Percentiles rank a stretch among this genome's conserved stretches.
These are phyloP conservation scores for Rhodomyrtus psidioides DNA, from an alignment of 441 rosid species.

Conservation along the genomic window DNA sequence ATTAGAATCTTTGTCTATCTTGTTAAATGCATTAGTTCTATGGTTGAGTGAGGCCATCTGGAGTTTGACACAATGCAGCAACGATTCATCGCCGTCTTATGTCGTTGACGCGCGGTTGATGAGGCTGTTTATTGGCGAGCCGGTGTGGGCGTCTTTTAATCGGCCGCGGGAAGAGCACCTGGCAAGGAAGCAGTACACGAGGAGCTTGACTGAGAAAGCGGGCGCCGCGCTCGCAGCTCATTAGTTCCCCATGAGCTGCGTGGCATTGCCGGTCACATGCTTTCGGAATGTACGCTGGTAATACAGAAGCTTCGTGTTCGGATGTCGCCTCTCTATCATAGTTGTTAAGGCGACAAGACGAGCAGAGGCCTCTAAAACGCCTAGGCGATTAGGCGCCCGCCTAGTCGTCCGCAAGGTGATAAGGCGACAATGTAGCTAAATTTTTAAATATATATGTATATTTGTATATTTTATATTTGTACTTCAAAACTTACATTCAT, in stretches of 20 bases:
- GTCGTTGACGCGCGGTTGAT: constrained; percentile 39
- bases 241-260: background rate
- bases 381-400: too few species aligned
- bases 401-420: too few species aligned
- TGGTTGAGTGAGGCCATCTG: background rate
- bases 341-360: too few species aligned
- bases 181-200: constrained; percentile 52
- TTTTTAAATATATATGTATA: too few species aligned
- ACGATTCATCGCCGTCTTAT: background rate
- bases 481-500: too few species aligned
- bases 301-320: background rate
- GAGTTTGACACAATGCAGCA: background rate
- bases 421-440: too few species aligned
- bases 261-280: background rate
- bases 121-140: constrained; percentile 81
- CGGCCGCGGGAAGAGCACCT: constrained; percentile 85
- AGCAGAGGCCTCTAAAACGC: too few species aligned
- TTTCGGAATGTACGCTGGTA: background rate
- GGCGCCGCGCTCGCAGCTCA: constrained; percentile 42
- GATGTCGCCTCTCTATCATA: background rate
- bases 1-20: background rate
- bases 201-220: constrained; percentile 25
- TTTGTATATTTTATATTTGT: too few species aligned
- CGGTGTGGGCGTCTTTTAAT: constrained; percentile 66
- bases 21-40: too few species aligned